Evolutionary conservation across 148 eudicot species (phyloP), one percentile per base, ranked within the genome.

Genomic region (Chenopodium suecicum): DNA sequence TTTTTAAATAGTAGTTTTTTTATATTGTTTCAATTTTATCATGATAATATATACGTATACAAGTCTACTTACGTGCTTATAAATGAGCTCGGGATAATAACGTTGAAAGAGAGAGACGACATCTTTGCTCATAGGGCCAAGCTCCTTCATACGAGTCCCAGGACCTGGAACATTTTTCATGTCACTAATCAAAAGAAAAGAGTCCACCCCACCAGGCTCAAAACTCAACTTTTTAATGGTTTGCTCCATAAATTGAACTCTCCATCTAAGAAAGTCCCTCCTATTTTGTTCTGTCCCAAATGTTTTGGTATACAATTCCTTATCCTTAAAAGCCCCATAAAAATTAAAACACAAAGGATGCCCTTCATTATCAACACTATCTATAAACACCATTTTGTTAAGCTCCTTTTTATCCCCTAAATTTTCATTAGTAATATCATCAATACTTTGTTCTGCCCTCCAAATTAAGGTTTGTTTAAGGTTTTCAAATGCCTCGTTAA

Each of bases 1-100:
- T 34, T 34, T 34, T 34, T 34, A 34, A 34, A 4, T 3, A 34
- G 37, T 34, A 34, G 7, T 41, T 41, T 0, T 41, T 37, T 41
- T 41, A 41, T 41, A 41, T 41, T 0, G 8, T 41, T 41, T 7
- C 44, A 41, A 41, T 41, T 41, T 41, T 41, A 41, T 41, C 44
- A 41, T 41, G 8, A 46, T 70, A 34, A 34, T 34, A 34, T 34
- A 34, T 34, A 34, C 37, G 37, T 34, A 34, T 34, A 34, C 37
- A 34, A 34, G 37, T 32, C 54, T 64, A 85, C 92, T 82, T 82
- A 86, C 92, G 75, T 85, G 85, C 81, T 85, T 90, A 82, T 74
- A 85, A 34, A 89, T 83, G 77, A 92, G 85, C 70, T 92, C 98
- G 2, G 98, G 98, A 74, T 93, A 95, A 85, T 92, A 62, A 44